These are phyloP conservation scores for Trichoderma breve DNA, from an alignment of 2,329 filamentous ascomycete species.

Conservation along the genomic window DNA sequence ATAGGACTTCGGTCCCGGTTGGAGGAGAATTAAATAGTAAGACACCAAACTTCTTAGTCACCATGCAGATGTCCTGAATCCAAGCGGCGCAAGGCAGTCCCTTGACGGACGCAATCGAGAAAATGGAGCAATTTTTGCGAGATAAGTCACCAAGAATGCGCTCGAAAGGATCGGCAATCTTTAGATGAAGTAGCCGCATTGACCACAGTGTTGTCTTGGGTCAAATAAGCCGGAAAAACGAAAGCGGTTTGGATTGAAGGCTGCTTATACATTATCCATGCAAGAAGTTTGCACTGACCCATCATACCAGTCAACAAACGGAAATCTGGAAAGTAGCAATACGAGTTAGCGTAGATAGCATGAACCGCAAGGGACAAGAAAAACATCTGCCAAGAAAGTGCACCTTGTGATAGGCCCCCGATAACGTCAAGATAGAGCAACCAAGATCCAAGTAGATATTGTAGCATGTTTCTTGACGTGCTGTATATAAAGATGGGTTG, in stretches of 20 bases:
- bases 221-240: background rate
- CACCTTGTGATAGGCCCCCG: background rate
- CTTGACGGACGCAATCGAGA: background rate
- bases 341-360: background rate
- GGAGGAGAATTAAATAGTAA: background rate
- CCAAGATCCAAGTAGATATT: background rate
- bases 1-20: background rate
- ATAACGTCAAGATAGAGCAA: background rate
- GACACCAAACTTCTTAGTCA: background rate
- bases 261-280: background rate
- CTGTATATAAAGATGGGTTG: background rate
- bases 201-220: background rate
- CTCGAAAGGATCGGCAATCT: background rate
- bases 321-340: background rate
- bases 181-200: background rate
- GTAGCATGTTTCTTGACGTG: background rate
- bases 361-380: background rate
- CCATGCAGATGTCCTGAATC: background rate
- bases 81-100: background rate
- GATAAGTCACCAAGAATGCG: background rate
- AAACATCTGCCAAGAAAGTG: background rate
- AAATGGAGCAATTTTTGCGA: background rate
- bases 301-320: background rate
- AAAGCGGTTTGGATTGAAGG: background rate
- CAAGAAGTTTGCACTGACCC: background rate